Evolutionary conservation across 2,329 filamentous ascomycete species (phyloP).

Genomic region (Mollisia scopiformis): DNA sequence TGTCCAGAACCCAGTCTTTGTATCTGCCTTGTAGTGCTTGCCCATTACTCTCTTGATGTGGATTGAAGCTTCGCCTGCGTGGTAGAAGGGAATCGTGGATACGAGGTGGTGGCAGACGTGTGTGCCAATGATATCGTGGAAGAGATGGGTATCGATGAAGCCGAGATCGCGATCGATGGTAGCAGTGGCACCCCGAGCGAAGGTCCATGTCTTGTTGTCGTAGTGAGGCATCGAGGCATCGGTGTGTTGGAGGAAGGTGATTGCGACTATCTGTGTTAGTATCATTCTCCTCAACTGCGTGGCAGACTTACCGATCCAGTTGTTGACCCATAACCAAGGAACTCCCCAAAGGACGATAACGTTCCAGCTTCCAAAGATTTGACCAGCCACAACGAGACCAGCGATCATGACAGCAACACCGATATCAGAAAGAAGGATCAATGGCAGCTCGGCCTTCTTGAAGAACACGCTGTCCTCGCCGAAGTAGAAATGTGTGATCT

Average conservation of each 20-base stretch:
- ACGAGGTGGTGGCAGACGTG: conserved; percentile 68
- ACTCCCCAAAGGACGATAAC: conserved; percentile 62
- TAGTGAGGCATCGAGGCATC: conserved; percentile 60
- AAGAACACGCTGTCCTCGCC: conserved; percentile 64
- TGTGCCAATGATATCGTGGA: conserved; percentile 67
- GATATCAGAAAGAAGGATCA: conserved; percentile 61
- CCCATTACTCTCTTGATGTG: conserved; percentile 60
- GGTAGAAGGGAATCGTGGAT: conserved; percentile 64
- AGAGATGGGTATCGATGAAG: conserved; percentile 65
- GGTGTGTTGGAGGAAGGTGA: conserved; percentile 77
- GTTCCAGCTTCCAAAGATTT: conserved; percentile 57
- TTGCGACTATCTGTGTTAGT: conserved; percentile 55
- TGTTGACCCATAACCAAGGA: conserved; percentile 66
- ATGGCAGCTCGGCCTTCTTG: conserved; percentile 56
- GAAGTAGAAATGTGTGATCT: conserved; percentile 53
- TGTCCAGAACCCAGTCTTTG: conserved; percentile 38
- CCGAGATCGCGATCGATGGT: conserved; percentile 69
- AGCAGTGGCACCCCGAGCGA: conserved; percentile 61
- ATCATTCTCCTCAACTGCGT: conserved; percentile 3
- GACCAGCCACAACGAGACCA: conserved; percentile 54
- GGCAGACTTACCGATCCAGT: conserved; percentile 62
- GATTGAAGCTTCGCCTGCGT: conserved; percentile 60
- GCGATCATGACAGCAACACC: conserved; percentile 56
- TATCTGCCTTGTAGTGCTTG: conserved; percentile 52
- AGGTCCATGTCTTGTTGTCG: conserved; percentile 61